Percentiles rank a stretch among this genome's conserved stretches.
Conservation (phyloP, 495 filamentous ascomycete genomes). For the Penicillium coprophilum region DNA sequence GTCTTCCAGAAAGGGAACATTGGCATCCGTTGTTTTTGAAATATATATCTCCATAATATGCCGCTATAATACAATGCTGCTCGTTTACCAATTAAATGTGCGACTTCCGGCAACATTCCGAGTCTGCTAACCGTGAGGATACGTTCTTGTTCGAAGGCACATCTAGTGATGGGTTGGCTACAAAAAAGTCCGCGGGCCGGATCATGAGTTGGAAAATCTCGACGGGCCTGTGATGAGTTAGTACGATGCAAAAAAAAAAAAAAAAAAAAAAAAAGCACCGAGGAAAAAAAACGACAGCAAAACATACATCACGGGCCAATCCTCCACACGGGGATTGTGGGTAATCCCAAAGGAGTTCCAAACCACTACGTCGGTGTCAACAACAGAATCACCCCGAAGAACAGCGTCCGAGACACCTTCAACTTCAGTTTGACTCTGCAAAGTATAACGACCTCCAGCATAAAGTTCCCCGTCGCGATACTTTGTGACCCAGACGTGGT, state of each 20-base stretch:
- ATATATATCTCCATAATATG: neutral
- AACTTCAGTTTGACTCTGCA: constrained; percentile 64
- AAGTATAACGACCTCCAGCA: constrained; percentile 83
- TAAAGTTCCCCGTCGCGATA: constrained; percentile 80
- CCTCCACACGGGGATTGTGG: constrained; percentile 61
- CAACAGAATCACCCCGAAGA: constrained; percentile 53
- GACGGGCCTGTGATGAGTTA: constrained; percentile 41
- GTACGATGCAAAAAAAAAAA: constrained; percentile 7
- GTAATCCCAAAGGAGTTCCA: constrained; percentile 62
- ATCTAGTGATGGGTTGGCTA: constrained; percentile 70
- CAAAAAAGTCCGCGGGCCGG: constrained; percentile 74
- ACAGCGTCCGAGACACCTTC: constrained; percentile 61
- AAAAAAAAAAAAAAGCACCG: neutral
- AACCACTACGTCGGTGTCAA: constrained; percentile 48
- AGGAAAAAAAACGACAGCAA: neutral
- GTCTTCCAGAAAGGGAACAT: no score
- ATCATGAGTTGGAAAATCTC: constrained; percentile 65
- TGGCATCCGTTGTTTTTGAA: no score
- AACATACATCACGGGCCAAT: constrained; percentile 67
- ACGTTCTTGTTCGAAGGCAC: constrained; percentile 61
- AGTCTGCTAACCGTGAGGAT: constrained; percentile 48
- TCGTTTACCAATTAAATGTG: constrained; percentile 28
- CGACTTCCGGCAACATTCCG: constrained; percentile 36
- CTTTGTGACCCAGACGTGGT: constrained; percentile 80
- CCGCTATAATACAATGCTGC: neutral